Conservation (phyloP, 116 monocot species). For the Iris pallida region DNA sequence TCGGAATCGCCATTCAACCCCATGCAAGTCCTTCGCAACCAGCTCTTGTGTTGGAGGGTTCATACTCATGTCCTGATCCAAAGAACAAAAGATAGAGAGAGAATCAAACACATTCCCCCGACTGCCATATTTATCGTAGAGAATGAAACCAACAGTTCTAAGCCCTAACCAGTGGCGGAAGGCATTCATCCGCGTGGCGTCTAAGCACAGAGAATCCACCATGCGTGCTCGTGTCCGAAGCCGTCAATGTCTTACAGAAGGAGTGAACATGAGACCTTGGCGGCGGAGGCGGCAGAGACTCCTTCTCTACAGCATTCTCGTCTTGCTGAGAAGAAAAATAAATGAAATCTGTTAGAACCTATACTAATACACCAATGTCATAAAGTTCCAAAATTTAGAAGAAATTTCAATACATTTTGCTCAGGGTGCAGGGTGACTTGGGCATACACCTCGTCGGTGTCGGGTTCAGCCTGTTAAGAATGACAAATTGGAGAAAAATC, state of each 20-base stretch:
- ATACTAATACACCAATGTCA: not conserved
- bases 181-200: slow-evolving; percentile 49
- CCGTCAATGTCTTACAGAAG: slow-evolving; percentile 46
- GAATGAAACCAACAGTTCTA: not conserved
- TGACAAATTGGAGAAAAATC: not conserved
- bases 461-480: slow-evolving; percentile 51
- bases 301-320: slow-evolving; percentile 34
- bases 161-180: slow-evolving; percentile 34
- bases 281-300: slow-evolving; percentile 14
- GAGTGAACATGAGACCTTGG: slow-evolving; percentile 35
- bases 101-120: not conserved
- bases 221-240: slow-evolving; percentile 48
- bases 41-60: slow-evolving; percentile 43
- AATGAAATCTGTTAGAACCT: not conserved
- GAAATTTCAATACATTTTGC: slow-evolving; percentile 35
- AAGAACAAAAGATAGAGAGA: slow-evolving; percentile 4
- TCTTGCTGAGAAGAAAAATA: slow-evolving; percentile 27
- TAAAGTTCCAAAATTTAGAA: slow-evolving; percentile 1
- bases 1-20: slow-evolving; percentile 46
- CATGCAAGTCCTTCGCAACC: slow-evolving; percentile 44
- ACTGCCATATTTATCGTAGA: not conserved
- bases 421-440: slow-evolving; percentile 80
- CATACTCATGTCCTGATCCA: slow-evolving; percentile 32
- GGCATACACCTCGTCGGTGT: slow-evolving; percentile 85
- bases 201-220: slow-evolving; percentile 50